A percentile compares a stretch with the other conserved stretches of the same genome.
phyloP scores from a whole-genome alignment of 208 protist genomes.

The Acanthamoeba triangularis region DNA sequence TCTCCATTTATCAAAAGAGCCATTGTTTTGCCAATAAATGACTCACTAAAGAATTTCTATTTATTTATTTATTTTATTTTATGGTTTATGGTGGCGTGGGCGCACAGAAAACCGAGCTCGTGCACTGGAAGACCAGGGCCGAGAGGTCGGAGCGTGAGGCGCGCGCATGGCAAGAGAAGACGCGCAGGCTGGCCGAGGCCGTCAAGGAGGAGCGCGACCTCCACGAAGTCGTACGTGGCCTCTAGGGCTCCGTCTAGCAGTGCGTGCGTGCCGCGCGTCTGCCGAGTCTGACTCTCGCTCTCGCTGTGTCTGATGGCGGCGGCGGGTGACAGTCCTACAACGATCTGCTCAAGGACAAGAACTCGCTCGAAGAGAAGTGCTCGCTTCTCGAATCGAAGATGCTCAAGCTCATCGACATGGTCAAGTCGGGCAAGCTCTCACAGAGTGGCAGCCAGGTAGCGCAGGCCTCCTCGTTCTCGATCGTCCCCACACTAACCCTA shows the following conservation, averaged over 20 bases:
- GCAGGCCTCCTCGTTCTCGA: background rate
- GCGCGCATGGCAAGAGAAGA: constrained; percentile 35
- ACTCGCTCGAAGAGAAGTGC: constrained; percentile 6
- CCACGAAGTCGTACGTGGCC: background rate
- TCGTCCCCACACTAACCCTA: background rate
- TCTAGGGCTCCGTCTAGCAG: no score
- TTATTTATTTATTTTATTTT: background rate
- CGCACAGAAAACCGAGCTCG: background rate
- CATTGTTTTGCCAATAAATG: no score
- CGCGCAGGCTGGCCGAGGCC: background rate
- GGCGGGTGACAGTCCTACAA: background rate
- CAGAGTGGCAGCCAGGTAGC: background rate
- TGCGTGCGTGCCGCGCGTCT: background rate
- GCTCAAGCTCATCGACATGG: constrained; percentile 39
- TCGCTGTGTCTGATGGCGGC: background rate
- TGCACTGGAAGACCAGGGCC: constrained; percentile 4
- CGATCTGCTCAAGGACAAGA: constrained; percentile 16
- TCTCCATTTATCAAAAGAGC: background rate
- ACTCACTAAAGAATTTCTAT: no score
- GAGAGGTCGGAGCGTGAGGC: background rate
- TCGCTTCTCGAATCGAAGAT: constrained; percentile 8
- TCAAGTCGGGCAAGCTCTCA: constrained; percentile 15
- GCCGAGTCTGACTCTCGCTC: no score
- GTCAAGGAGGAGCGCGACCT: constrained; percentile 38
- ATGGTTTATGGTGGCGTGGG: background rate